Conservation (phyloP, 1,284 basidiomycete species). For the Porodaedalea pini region DNA sequence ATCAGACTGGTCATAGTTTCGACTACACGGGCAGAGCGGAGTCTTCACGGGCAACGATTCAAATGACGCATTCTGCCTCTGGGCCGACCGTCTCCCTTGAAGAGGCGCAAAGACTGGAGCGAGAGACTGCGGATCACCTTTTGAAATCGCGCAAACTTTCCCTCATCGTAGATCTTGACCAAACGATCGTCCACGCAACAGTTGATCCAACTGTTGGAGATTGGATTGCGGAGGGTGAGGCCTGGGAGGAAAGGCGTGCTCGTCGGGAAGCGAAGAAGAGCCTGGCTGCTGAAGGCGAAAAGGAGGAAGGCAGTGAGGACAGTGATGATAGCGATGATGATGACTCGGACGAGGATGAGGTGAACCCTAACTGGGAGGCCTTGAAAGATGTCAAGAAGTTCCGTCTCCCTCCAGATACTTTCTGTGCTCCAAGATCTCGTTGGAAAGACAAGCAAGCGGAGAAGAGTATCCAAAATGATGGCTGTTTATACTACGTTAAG, state of each 20-base stretch:
- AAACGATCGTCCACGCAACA: conserved; percentile 98
- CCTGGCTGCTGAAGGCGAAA: conserved; percentile 24
- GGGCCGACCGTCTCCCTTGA: conserved; percentile 77
- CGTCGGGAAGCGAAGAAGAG: conserved; percentile 35
- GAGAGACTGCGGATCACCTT: conserved; percentile 75
- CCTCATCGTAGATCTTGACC: conserved; percentile 97
- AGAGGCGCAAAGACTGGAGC: conserved; percentile 87
- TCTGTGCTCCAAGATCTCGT: conserved; percentile 42
- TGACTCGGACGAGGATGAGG: conserved; percentile 45
- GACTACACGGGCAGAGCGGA: conserved; percentile 87
- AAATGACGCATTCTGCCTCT: conserved; percentile 80
- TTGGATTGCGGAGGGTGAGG: conserved; percentile 86
- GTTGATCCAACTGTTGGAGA: conserved; percentile 98
- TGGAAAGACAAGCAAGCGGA: conserved; percentile 47
- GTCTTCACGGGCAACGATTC: conserved; percentile 75
- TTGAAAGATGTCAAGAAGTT: conserved; percentile 88
- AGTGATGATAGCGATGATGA: conserved; percentile 40
- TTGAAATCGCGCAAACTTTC: conserved; percentile 78
- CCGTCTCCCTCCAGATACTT: conserved; percentile 77
- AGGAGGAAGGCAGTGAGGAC: conserved; percentile 34
- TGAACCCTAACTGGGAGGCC: conserved; percentile 87
- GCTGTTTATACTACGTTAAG: conserved; percentile 97
- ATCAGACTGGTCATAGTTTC: conserved; percentile 43
- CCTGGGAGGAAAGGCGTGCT: conserved; percentile 58
- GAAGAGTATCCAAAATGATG: conserved; percentile 65